Conservation (phyloP, 371 early-diverging fungal genomes). For the Synchytrium microbalum region DNA sequence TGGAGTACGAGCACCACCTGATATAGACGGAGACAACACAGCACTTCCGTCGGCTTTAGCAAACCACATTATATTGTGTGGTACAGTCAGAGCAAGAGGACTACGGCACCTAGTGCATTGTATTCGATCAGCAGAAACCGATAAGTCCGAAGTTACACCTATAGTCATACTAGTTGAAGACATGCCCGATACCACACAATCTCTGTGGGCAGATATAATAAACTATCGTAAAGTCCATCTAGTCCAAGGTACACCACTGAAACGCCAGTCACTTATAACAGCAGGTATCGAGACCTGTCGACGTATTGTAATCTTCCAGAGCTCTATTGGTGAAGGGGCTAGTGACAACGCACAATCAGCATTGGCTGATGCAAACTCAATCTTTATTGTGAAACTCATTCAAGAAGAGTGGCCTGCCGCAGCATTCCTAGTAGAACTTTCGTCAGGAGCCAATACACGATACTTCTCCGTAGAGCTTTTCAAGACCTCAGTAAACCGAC, state of each 20-base stretch:
- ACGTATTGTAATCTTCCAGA: slow-evolving; percentile 32
- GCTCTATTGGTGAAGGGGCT: slow-evolving; percentile 5
- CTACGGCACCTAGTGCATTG: slow-evolving; percentile 33
- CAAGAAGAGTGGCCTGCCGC: slow-evolving; percentile 39
- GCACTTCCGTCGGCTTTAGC: background rate
- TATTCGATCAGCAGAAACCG: slow-evolving; percentile 20
- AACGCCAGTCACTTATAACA: slow-evolving; percentile 22
- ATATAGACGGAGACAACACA: background rate
- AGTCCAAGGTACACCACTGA: slow-evolving; percentile 29
- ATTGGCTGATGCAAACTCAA: slow-evolving; percentile 32
- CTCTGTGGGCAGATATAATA: slow-evolving; percentile 32
- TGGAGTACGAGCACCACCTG: background rate
- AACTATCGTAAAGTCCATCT: slow-evolving; percentile 18
- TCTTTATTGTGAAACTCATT: slow-evolving; percentile 38
- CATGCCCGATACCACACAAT: slow-evolving; percentile 9
- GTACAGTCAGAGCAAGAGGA: slow-evolving; percentile 27
- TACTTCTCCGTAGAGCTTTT: slow-evolving; percentile 31
- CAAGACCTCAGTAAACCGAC: slow-evolving; percentile 35
- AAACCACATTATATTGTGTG: slow-evolving; percentile 38
- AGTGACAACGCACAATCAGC: slow-evolving; percentile 8
- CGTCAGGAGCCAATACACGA: slow-evolving; percentile 32
- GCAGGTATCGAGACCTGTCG: slow-evolving; percentile 27
- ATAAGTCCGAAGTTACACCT: slow-evolving; percentile 10
- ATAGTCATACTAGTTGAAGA: slow-evolving; percentile 33
- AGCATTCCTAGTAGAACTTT: slow-evolving; percentile 33